A percentile compares a stretch with the other conserved stretches of the same genome.
phyloP scores from a whole-genome alignment of 345 rosid genomes.

The Zanthoxylum bungeanum region DNA sequence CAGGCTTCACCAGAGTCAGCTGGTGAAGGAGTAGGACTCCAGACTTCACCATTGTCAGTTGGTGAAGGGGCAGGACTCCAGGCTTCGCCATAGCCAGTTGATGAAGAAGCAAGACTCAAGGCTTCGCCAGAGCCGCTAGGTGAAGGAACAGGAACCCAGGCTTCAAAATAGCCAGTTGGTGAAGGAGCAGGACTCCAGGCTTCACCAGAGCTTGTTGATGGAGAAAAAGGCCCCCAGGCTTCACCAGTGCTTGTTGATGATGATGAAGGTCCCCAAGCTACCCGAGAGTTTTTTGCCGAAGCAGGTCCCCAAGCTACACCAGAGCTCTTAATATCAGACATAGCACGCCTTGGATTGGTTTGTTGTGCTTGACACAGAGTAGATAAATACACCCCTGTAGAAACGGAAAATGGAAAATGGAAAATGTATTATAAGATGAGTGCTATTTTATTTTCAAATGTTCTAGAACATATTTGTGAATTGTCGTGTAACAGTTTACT shows the following conservation, averaged over 20 bases:
- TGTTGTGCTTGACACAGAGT: not conserved
- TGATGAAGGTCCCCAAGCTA: not conserved
- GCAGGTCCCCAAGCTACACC: not conserved
- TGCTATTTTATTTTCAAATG: too few relatives aligned
- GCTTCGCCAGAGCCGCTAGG: not conserved
- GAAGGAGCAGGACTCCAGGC: too few relatives aligned
- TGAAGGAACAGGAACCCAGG: not conserved
- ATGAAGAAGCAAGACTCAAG: not conserved
- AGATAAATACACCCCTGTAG: slow-evolving; percentile 11
- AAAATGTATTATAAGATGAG: not conserved
- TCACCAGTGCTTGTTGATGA: not conserved
- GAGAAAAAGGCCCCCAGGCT: not conserved
- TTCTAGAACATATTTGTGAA: not conserved
- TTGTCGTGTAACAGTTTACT: not conserved
- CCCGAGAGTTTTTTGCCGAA: not conserved
- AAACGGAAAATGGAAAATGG: not conserved
- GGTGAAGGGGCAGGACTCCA: too few relatives aligned
- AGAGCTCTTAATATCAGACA: not conserved
- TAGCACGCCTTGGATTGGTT: slow-evolving; percentile 10
- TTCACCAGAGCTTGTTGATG: not conserved
- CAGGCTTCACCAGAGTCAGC: too few relatives aligned
- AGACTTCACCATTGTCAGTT: not conserved
- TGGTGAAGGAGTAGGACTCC: not conserved
- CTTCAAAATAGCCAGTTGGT: not conserved
- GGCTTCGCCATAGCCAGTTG: too few relatives aligned